Evolutionary conservation across 73 alveolate genomes (phyloP), one percentile per base, ranked within the genome.

Genomic region (Paramecium bursaria): DNA sequence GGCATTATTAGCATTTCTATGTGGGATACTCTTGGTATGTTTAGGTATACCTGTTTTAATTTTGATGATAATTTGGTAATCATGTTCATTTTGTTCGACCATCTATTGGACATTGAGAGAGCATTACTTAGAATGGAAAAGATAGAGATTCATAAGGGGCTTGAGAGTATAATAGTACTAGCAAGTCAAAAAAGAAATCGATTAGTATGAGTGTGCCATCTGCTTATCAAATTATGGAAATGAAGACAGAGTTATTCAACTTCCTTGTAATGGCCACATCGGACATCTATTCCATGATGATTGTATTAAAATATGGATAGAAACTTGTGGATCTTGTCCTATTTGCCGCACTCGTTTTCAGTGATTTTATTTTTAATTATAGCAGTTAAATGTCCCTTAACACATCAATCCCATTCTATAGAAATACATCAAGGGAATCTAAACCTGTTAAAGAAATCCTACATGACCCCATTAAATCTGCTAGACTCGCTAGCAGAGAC

Each of bases 311-410:
- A 42, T 33, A 17, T 67, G 82, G 82, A 67, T 67, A 9, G 4
- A 67, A 67, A 42, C 17, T 7, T 25, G 50, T 4, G 60, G 82
- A 19, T 67, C 82, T 7, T 67, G 82, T 42, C 82, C 82, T 6
- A 67, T 67, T 9, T 67, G 82, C 21, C 33, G 82, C 33, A 67
- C 82, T 14, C 19, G 10, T 21, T 67, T 67, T 42, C 27, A n/a
- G 5, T 51, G 13, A 25, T 51, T 44, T 51, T 51, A 19, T 44
- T 51, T 51, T 51, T 26, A 39, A 47, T 35, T 35, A 33, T 67
- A 67, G 53, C 82, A 67, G 82, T 67, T 67, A 67, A 67, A 67
- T 67, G 82, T 67, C 82, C 11, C 57, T 67, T 19, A 67, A 67
- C 27, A 67, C 82, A 33, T 13, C 82, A 0, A 67, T 67, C 22